Conservation (phyloP, 2,329 filamentous ascomycete species). For the Epichloe baconii region DNA sequence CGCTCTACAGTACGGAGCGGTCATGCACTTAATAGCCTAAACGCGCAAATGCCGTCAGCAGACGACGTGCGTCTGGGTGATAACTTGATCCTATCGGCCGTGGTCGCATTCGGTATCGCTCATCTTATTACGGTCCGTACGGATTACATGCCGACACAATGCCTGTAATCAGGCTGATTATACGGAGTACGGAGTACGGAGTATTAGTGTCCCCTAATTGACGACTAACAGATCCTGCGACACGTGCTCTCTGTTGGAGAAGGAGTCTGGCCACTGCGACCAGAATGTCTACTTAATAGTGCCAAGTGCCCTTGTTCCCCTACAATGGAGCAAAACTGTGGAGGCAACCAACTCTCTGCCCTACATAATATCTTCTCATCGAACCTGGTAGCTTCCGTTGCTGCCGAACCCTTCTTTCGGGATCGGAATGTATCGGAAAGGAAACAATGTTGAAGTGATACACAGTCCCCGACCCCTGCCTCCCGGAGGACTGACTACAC, state of each 20-base stretch:
- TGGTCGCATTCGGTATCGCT: neutral
- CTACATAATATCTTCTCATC: neutral
- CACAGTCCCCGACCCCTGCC: no score
- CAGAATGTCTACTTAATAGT: no score
- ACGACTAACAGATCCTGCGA: no score
- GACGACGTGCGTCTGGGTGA: neutral
- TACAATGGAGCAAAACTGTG: no score
- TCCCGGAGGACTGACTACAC: neutral
- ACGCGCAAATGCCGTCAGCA: neutral
- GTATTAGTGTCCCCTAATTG: no score
- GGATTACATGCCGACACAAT: neutral
- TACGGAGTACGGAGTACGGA: no score
- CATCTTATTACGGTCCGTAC: neutral
- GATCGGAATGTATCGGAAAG: no score
- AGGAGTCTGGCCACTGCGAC: no score
- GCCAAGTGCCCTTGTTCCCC: no score
- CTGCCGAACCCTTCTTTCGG: neutral
- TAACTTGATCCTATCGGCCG: neutral
- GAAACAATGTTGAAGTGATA: no score
- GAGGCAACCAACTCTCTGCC: neutral
- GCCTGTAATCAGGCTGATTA: no score
- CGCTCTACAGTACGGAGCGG: neutral
- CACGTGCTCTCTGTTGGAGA: no score
- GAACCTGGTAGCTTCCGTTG: neutral
- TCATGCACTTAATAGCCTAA: neutral